A percentile compares a stretch with the other conserved stretches of the same genome.
Evolutionary conservation across 2,329 filamentous ascomycete species (phyloP).

Genomic region (Cladosporium sp.): DNA sequence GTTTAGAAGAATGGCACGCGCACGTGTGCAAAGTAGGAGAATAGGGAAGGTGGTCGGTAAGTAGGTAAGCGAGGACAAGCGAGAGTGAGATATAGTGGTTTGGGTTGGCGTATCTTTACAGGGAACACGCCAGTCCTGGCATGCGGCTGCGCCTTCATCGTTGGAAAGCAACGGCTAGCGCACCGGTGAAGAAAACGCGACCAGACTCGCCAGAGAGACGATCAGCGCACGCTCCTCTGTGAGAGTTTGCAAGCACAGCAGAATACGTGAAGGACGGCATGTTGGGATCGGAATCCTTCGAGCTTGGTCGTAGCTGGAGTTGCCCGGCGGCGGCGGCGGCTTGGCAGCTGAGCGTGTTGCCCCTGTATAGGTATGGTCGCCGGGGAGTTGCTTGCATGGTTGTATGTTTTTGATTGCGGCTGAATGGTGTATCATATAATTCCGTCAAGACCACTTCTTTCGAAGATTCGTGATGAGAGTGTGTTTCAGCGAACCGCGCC

Average conservation of each 20-base stretch:
- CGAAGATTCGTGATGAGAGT: background rate
- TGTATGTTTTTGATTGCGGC: background rate
- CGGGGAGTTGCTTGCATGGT: background rate
- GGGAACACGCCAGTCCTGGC: background rate
- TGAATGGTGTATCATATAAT: background rate
- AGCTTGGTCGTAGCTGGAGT: background rate
- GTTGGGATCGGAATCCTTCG: background rate
- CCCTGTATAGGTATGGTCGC: background rate
- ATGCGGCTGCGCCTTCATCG: background rate
- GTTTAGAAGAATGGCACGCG: background rate
- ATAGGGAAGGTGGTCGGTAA: background rate
- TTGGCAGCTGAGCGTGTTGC: background rate
- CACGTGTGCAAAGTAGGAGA: background rate
- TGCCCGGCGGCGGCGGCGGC: background rate
- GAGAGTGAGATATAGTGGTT: background rate
- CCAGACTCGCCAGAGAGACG: background rate
- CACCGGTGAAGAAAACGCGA: background rate
- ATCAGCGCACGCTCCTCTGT: background rate
- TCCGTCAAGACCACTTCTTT: background rate
- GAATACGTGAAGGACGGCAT: background rate
- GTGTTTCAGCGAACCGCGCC: background rate
- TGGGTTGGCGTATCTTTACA: background rate
- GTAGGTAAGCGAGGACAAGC: constrained; percentile 5
- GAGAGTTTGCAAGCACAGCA: background rate
- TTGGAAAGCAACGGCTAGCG: background rate